Evolutionary conservation across 129 eudicot genomes (phyloP).

Genomic region (Centrapalus pauciflorus): DNA sequence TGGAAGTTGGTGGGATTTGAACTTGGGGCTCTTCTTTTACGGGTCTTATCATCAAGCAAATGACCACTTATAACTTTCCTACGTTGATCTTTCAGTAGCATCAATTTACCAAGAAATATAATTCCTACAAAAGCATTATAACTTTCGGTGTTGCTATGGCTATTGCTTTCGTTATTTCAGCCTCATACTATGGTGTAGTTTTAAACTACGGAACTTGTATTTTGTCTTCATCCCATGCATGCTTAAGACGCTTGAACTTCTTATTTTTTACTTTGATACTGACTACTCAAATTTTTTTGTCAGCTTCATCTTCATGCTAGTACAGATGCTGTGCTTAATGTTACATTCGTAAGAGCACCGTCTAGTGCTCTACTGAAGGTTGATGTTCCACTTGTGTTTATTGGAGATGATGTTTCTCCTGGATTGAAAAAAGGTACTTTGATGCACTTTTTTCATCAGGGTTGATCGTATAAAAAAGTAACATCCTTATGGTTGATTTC

Average conservation of each 20-base stretch:
- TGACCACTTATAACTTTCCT: too few relatives aligned
- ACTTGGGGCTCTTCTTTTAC: too few relatives aligned
- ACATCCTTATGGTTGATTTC: too few relatives aligned
- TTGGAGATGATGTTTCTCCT: conserved; percentile 95
- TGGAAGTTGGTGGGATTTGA: too few relatives aligned
- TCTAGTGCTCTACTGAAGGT: conserved; percentile 76
- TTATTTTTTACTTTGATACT: not conserved
- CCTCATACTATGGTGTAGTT: not conserved
- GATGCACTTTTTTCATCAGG: not conserved
- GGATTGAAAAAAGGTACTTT: conserved; percentile 82
- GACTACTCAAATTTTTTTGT: conserved; percentile 10
- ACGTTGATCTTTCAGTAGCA: not conserved
- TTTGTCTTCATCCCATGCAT: too few relatives aligned
- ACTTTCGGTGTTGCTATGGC: not conserved
- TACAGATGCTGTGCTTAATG: conserved; percentile 76
- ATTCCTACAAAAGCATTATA: not conserved
- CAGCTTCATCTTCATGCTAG: conserved; percentile 89
- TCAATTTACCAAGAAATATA: not conserved
- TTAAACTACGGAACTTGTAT: too few relatives aligned
- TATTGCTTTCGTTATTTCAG: too few relatives aligned
- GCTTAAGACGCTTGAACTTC: too few relatives aligned
- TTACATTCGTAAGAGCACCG: conserved; percentile 93
- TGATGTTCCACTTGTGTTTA: conserved; percentile 89
- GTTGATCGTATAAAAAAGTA: too few relatives aligned
- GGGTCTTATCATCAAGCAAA: too few relatives aligned